These are phyloP conservation scores for Melanopsichium pennsylvanicum DNA, from an alignment of 1,284 basidiomycete species.

Conservation along the genomic window DNA sequence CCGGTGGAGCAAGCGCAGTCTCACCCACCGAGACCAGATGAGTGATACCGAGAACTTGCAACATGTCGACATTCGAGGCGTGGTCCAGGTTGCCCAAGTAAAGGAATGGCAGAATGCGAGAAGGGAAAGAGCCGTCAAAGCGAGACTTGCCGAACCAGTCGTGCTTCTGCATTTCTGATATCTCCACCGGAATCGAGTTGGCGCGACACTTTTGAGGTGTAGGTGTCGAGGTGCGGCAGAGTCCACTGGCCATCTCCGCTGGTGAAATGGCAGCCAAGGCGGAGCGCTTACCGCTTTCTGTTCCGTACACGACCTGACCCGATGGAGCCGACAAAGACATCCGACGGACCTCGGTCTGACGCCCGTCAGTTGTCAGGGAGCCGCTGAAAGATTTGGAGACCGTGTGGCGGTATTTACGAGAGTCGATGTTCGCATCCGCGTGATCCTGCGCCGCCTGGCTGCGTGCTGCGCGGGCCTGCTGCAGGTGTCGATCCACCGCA, in stretches of 20 bases:
- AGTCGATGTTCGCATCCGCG: slow-evolving; percentile 2
- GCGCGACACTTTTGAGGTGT: slow-evolving; percentile 22
- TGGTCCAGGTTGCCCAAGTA: slow-evolving; percentile 93
- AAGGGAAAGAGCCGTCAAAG: slow-evolving; percentile 95
- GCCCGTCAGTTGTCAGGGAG: slow-evolving; percentile 2
- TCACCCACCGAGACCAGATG: slow-evolving; percentile 98
- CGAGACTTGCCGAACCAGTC: slow-evolving; percentile 88
- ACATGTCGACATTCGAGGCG: slow-evolving; percentile 92
- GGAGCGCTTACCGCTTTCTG: slow-evolving; percentile 7
- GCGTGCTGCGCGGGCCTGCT: slow-evolving; percentile 10
- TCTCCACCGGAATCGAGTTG: neutral
- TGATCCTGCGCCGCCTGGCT: slow-evolving; percentile 4
- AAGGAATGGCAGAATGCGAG: slow-evolving; percentile 88
- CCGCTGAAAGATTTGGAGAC: slow-evolving; percentile 31
- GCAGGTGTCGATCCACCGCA: slow-evolving; percentile 74
- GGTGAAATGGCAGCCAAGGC: neutral
- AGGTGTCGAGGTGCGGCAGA: slow-evolving; percentile 35
- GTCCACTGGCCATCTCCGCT: slow-evolving; percentile 13
- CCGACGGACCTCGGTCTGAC: slow-evolving; percentile 7
- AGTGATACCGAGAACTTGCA: slow-evolving; percentile 92
- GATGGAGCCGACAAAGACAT: slow-evolving; percentile 17
- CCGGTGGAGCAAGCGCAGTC: slow-evolving; percentile 73
- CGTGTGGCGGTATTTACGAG: slow-evolving; percentile 15
- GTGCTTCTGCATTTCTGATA: slow-evolving; percentile 11
- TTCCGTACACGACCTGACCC: neutral